Evolutionary conservation across 371 early-diverging fungal species (phyloP).

Genomic region (Lichtheimia corymbifera): DNA sequence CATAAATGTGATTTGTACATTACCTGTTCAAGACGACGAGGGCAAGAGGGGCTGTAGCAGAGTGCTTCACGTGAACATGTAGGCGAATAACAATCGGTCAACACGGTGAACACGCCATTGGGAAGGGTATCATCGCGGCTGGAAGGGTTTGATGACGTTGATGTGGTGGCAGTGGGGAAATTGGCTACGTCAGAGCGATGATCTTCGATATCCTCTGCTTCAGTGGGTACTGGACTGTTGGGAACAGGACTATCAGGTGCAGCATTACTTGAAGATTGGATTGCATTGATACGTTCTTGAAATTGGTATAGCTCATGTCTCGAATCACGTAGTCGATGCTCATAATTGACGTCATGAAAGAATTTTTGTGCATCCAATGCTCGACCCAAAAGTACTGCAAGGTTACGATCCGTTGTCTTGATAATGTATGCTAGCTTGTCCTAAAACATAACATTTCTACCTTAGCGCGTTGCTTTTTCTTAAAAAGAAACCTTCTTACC

Average conservation of each 20-base stretch:
- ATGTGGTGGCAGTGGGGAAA: not conserved
- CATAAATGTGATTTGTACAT: not conserved
- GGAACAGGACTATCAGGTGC: constrained; percentile 48
- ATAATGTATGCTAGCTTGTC: constrained; percentile 62
- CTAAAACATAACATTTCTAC: constrained; percentile 31
- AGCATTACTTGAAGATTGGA: not conserved
- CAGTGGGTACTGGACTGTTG: constrained; percentile 52
- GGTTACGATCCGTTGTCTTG: constrained; percentile 62
- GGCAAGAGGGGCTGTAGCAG: constrained; percentile 86
- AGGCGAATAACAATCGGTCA: constrained; percentile 90
- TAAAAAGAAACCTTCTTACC: constrained; percentile 34
- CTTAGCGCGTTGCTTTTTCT: not conserved
- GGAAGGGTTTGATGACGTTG: not conserved
- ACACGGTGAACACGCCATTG: constrained; percentile 79
- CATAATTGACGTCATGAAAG: constrained; percentile 73
- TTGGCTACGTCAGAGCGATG: constrained; percentile 61
- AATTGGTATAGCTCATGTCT: constrained; percentile 68
- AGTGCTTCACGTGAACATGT: constrained; percentile 77
- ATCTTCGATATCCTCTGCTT: constrained; percentile 20
- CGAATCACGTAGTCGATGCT: constrained; percentile 65
- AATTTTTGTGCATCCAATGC: constrained; percentile 72
- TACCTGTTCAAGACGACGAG: constrained; percentile 66
- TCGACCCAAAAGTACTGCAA: constrained; percentile 70
- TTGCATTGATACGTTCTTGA: constrained; percentile 31
- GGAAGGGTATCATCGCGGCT: constrained; percentile 36